Base-by-base conservation (phyloP, 73 alveolate genomes). In the Tetrahymena malaccensis region DNA sequence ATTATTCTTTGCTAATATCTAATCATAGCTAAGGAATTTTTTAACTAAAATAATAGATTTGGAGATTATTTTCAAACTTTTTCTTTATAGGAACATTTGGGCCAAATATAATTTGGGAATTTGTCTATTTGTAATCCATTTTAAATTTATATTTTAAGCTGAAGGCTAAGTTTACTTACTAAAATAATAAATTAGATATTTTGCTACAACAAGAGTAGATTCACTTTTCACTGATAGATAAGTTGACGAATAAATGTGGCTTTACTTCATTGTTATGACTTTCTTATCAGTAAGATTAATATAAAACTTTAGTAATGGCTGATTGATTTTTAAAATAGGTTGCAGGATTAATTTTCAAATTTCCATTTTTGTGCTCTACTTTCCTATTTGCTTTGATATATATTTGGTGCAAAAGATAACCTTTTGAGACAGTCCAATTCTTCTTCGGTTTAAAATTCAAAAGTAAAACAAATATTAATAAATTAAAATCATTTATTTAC, bases 341-440 rank as follows among this genome's bases (percentile, higher is more conserved):
- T 16, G 94, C 55, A 27, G 94, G 94, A n/a, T 94, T 85, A 89
- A 21, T 94, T 34, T 94, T 94, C n/a, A 94, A 85, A 22, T 25
- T n/a, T 12, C 38, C n/a, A 25, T 94, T 17, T 83, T 55, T 94
- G 85, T 31, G 94, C 22, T 8, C 43, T 4, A 84, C 96, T 19
- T 55, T 94, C 19, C 70, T 57, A 33, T 94, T 94, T 43, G 94
- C 96, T 34, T 85, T 94, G 16, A 85, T 94, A 33, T 94, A 94
- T 35, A 58, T 94, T 43, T 94, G 96, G 96, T 94, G 96, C 57
- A 94, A 94, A 38, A 94, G 95, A 85, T 85, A 85, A 38, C 96
- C 96, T 38, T 94, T 94, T 94, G 96, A 94, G 55, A 94, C 96
- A 16, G 96, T 94, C n/a, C 34, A 94, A 85, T 94, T 94, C 84